A percentile compares a stretch with the other conserved stretches of the same genome.
Conservation (phyloP, 2,329 filamentous ascomycete genomes). For the Sporothrix pseudoabietina region DNA sequence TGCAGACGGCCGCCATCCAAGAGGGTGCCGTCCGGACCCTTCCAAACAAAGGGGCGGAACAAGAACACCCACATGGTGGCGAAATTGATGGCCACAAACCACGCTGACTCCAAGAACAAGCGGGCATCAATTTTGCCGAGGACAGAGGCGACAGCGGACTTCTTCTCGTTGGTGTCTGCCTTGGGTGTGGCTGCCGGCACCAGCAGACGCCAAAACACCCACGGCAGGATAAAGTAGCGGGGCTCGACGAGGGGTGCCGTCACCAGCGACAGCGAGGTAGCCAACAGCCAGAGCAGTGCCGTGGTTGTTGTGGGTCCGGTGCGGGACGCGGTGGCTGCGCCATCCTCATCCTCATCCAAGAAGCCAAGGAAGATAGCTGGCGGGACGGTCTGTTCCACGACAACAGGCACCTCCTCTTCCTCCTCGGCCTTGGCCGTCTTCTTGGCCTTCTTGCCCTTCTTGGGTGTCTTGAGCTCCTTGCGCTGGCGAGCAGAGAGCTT, state of each 20-base stretch:
- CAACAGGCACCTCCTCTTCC: not conserved
- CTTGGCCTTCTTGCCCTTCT: constrained; percentile 23
- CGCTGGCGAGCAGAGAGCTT: constrained; percentile 1
- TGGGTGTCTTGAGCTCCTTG: not conserved
- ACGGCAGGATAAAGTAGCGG: constrained; percentile 92
- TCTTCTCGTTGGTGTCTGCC: not conserved
- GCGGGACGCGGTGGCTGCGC: constrained; percentile 38
- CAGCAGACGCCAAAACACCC: constrained; percentile 88
- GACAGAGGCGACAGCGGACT: constrained; percentile 26
- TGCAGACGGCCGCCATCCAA: constrained; percentile 63
- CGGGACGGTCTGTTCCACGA: not conserved
- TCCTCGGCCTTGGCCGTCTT: not conserved
- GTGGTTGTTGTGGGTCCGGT: constrained; percentile 52
- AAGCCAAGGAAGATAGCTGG: constrained; percentile 30
- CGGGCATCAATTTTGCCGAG: constrained; percentile 48
- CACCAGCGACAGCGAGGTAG: constrained; percentile 76
- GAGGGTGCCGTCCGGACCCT: constrained; percentile 51
- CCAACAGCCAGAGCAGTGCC: constrained; percentile 60
- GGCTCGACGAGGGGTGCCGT: constrained; percentile 93
- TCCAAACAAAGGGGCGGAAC: constrained; percentile 68
- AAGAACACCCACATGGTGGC: constrained; percentile 73
- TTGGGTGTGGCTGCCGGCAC: constrained; percentile 55
- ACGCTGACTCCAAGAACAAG: constrained; percentile 63
- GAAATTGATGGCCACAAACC: constrained; percentile 67
- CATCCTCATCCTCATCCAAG: constrained; percentile 36